Conservation (phyloP, 371 early-diverging fungal species). For the Saksenaea vasiformis region DNA sequence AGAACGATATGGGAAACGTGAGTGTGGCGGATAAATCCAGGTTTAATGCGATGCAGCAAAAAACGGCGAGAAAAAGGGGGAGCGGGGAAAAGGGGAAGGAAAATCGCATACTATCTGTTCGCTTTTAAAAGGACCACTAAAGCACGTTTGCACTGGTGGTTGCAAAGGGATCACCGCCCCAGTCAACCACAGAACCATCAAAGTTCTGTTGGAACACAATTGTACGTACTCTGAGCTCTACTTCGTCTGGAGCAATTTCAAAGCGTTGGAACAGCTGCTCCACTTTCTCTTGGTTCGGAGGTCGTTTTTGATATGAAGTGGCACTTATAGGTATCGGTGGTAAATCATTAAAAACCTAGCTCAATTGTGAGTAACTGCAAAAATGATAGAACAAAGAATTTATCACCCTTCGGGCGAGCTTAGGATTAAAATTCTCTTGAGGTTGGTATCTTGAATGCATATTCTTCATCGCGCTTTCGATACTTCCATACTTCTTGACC, state of each 20-base stretch:
- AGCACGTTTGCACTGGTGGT: not conserved
- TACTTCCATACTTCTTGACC: slow-evolving; percentile 60
- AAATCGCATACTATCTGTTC: too few species aligned
- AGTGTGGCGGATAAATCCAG: too few species aligned
- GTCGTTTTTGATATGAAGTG: slow-evolving; percentile 13
- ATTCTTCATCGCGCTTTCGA: slow-evolving; percentile 59
- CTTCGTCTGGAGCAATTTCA: slow-evolving; percentile 39
- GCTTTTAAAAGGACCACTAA: too few species aligned
- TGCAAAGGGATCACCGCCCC: slow-evolving; percentile 37
- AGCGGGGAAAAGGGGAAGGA: too few species aligned
- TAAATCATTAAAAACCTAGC: slow-evolving; percentile 31
- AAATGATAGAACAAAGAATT: not conserved
- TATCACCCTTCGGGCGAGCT: slow-evolving; percentile 52
- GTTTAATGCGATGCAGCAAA: too few species aligned
- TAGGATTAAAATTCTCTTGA: slow-evolving; percentile 51
- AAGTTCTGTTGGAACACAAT: slow-evolving; percentile 21
- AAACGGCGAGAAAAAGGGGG: too few species aligned
- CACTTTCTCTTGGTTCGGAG: slow-evolving; percentile 11
- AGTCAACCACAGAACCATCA: slow-evolving; percentile 6
- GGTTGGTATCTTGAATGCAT: slow-evolving; percentile 36
- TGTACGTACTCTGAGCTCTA: slow-evolving; percentile 19
- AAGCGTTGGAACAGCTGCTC: slow-evolving; percentile 32
- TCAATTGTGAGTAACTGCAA: not conserved
- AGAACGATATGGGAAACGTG: too few species aligned
- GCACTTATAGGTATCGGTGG: slow-evolving; percentile 38